Base-by-base conservation (phyloP, 2,329 filamentous ascomycete species). In the Aspergillus sp. region DNA sequence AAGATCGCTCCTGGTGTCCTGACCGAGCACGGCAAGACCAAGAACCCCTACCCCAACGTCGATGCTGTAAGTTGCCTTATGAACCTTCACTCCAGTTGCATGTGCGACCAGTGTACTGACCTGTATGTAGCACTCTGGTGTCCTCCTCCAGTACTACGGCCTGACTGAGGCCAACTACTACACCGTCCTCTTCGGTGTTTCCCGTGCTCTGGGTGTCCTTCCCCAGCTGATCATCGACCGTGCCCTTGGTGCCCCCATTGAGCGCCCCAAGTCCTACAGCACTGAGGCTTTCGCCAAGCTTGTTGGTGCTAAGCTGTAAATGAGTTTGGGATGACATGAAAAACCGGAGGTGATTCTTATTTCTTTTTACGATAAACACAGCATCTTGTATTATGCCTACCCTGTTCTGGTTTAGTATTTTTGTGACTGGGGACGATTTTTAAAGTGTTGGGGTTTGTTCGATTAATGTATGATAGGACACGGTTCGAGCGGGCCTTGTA, bases 21-120 rank as follows among this genome's bases (percentile, higher is more conserved):
- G 79, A 99, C 95, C 69, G 92, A 99, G 89, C 95, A 99, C 85
- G 95, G 95, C 84, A 99, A 99, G 91, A 98, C 94, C 86, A 98
- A 98, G 91, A 97, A 98, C 91, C 94, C 94, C 70, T 98, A 87
- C 87, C 95, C 95, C 81, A 98, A 98, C 85, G 93, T 98, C 76
- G 94, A 98, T 77, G 93, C 94, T 76, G 79, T 82, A 76, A 76
- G 78, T 74, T 58, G 45, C 15, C 50, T 25, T 15, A n/a, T 15
- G 13, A 30, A 19, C n/a, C 23, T 15, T 12, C 19, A 7, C n/a
- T 13, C 6, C 21, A 13, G 9, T 6, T 10, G 28, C 12, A 7
- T 49, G 30, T 7, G 47, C 8, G 8, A 17, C n/a, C 32, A 36
- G n/a, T 17, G 51, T 59, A 38, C 67, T 68, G 49, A 72, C 53